Percentiles rank a stretch among this genome's conserved stretches.
These are phyloP conservation scores for Ceratocystis destructans DNA, from an alignment of 2,329 filamentous ascomycete genomes.

Conservation along the genomic window DNA sequence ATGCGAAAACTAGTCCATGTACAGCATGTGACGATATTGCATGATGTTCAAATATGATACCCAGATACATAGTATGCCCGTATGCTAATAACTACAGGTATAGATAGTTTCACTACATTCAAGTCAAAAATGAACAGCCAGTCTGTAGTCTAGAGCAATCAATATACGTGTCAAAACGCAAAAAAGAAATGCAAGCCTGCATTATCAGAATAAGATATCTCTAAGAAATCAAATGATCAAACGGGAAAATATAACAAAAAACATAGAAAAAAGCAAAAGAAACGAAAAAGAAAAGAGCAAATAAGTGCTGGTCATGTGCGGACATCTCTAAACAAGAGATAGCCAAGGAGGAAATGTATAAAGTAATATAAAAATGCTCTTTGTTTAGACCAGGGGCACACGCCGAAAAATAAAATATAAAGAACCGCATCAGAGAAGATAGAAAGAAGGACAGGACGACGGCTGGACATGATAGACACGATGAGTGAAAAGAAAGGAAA, in stretches of 20 bases:
- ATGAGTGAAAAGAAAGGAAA: not conserved
- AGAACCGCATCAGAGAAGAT: slow-evolving; percentile 10
- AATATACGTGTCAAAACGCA: not conserved
- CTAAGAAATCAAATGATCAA: slow-evolving; percentile 3
- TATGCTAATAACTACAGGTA: no score
- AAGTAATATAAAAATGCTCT: slow-evolving; percentile 4
- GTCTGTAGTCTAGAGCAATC: no score
- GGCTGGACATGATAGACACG: not conserved
- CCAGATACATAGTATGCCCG: no score
- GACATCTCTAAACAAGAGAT: not conserved
- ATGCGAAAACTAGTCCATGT: no score
- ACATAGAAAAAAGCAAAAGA: not conserved
- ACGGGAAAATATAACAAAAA: not conserved
- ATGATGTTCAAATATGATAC: no score
- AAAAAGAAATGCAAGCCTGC: not conserved
- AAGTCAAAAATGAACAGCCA: no score
- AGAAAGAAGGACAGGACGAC: slow-evolving; percentile 8
- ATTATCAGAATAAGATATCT: not conserved
- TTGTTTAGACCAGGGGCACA: not conserved
- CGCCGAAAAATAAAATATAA: not conserved
- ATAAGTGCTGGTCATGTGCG: not conserved
- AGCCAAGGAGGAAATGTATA: not conserved
- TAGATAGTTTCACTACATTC: no score
- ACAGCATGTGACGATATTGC: no score
- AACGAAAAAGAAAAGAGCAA: not conserved